These are phyloP conservation scores for Coprinellus micaceus DNA, from an alignment of 768 basidiomycete genomes.

Conservation along the genomic window DNA sequence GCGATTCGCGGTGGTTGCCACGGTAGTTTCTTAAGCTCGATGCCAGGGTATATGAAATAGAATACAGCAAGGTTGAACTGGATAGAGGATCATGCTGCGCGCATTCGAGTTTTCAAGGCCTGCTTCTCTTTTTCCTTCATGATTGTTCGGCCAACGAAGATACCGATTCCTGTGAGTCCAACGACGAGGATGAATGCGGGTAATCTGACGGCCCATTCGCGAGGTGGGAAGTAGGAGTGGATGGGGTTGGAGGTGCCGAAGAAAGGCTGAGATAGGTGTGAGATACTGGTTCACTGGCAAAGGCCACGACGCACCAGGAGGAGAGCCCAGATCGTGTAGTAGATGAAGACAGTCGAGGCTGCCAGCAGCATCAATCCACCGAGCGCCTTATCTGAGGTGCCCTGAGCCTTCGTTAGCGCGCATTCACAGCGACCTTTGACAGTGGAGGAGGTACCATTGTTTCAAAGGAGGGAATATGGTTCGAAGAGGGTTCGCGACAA, in stretches of 20 bases:
- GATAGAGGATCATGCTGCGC: constrained; percentile 47
- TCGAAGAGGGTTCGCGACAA: neutral
- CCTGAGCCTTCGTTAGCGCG: constrained; percentile 43
- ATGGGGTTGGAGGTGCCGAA: constrained; percentile 71
- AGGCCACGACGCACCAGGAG: constrained; percentile 81
- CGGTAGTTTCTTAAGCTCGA: no score
- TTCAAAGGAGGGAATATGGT: neutral
- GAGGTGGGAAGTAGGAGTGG: constrained; percentile 75
- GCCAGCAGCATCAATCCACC: constrained; percentile 78
- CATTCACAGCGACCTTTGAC: no score
- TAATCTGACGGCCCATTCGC: constrained; percentile 90
- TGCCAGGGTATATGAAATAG: constrained; percentile 16
- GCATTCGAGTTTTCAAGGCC: constrained; percentile 56
- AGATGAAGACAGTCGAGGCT: constrained; percentile 74
- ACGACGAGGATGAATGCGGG: constrained; percentile 80
- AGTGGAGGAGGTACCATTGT: constrained; percentile 2
- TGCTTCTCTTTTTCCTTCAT: constrained; percentile 70
- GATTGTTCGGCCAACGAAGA: constrained; percentile 75
- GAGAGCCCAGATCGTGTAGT: constrained; percentile 92
- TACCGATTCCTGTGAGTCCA: constrained; percentile 76
- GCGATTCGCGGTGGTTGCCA: neutral
- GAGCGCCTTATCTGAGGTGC: constrained; percentile 73
- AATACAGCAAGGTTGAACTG: constrained; percentile 1
- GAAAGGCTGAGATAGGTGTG: constrained; percentile 58
- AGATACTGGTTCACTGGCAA: constrained; percentile 6